Evolutionary conservation across 441 rosid species (phyloP).

Genomic region (Adansonia gregorii): DNA sequence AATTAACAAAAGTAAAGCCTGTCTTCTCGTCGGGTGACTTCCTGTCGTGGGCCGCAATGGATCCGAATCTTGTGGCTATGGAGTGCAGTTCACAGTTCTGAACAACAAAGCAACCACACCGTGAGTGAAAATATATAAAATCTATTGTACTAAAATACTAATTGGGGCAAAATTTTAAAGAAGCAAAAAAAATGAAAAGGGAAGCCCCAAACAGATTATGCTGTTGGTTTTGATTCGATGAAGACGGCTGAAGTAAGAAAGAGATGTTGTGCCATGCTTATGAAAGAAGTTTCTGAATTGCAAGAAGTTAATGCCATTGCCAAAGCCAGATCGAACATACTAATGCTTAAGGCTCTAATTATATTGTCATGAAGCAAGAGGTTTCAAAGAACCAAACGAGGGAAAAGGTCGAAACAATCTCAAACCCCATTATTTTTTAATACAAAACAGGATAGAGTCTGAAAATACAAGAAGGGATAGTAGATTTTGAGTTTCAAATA

Average conservation of each 20-base stretch:
- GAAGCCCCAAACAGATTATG: background rate
- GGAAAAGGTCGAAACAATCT: background rate
- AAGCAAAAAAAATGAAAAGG: too few species aligned
- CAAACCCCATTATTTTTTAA: background rate
- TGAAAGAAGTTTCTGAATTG: background rate
- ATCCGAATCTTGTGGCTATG: conserved; percentile 84
- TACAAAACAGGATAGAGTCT: too few species aligned
- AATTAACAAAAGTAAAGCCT: conserved; percentile 76
- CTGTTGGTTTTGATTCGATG: conserved; percentile 1
- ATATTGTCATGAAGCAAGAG: background rate
- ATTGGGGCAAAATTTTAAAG: too few species aligned
- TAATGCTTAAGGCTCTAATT: too few species aligned
- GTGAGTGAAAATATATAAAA: background rate
- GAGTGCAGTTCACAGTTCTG: conserved; percentile 94
- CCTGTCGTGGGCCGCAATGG: conserved; percentile 86
- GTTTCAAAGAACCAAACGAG: background rate
- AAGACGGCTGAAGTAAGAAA: background rate
- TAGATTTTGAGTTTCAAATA: too few species aligned
- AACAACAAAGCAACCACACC: conserved; percentile 11
- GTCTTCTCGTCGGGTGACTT: conserved; percentile 80
- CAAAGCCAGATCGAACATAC: background rate
- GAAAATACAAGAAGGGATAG: too few species aligned
- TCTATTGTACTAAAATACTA: background rate
- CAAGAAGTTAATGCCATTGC: background rate
- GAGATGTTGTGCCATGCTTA: background rate